A percentile compares a stretch with the other conserved stretches of the same genome.
These are phyloP conservation scores for Candida succiphila DNA, from an alignment of 805 yeast species.

Conservation along the genomic window DNA sequence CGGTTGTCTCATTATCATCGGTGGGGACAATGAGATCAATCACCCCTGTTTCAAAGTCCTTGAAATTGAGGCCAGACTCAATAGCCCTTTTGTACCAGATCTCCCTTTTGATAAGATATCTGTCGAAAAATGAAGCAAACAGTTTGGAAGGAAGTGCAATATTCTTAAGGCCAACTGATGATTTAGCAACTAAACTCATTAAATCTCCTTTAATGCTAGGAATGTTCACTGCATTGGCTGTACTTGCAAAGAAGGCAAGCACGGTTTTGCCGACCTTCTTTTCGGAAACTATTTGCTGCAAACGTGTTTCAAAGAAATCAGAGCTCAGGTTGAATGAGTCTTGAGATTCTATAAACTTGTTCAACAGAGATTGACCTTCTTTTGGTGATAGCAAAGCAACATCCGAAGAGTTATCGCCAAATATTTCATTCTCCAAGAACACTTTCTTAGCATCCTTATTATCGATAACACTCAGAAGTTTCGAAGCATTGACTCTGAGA, in stretches of 20 bases:
- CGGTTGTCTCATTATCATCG: constrained; percentile 47
- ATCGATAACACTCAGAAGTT: constrained; percentile 26
- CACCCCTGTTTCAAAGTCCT: constrained; percentile 45
- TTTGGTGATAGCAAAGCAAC: constrained; percentile 54
- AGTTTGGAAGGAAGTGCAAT: constrained; percentile 36
- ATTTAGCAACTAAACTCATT: constrained; percentile 33
- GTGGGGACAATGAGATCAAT: constrained; percentile 51
- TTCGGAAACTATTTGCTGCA: constrained; percentile 30
- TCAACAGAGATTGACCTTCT: constrained; percentile 43
- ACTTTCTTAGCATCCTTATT: constrained; percentile 26
- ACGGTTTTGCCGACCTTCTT: constrained; percentile 46
- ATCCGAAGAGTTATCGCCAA: constrained; percentile 37
- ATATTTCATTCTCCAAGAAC: constrained; percentile 45
- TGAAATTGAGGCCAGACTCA: constrained; percentile 38
- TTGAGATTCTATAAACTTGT: constrained; percentile 24
- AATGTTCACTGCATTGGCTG: constrained; percentile 41
- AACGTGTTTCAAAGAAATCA: constrained; percentile 29
- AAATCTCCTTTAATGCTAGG: constrained; percentile 49
- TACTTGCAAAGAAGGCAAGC: constrained; percentile 59
- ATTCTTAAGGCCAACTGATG: constrained; percentile 27
- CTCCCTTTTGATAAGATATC: constrained; percentile 37
- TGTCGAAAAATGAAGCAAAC: constrained; percentile 33
- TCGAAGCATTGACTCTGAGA: constrained; percentile 36
- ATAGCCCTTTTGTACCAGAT: constrained; percentile 33
- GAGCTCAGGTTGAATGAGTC: constrained; percentile 41